Evolutionary conservation across 495 filamentous ascomycete species (phyloP), one percentile per base, ranked within the genome.

Genomic region (Cudoniella acicularis): DNA sequence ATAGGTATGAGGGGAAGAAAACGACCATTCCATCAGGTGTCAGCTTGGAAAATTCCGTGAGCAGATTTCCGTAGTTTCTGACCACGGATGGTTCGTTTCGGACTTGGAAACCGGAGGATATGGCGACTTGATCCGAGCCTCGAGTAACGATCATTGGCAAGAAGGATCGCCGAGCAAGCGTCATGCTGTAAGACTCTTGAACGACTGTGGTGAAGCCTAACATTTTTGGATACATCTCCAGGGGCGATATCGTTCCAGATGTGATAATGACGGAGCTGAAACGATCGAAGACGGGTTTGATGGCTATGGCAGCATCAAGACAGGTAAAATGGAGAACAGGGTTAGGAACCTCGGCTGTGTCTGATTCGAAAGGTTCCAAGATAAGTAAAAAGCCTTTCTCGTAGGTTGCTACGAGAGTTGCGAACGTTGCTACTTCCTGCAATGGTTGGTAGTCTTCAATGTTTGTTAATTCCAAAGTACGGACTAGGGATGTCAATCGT

Each of bases 211-310:
- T 79, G 73, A 99, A 99, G 45, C 87, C 88, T 10, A 99, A 84
- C 94, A 99, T 97, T 65, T 96, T 96, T 0, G 95, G 95, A 69
- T 98, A 99, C 92, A 99, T 98, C 70, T 99, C 95, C 3, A 99
- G 71, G 0, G 95, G 95, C 0, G 94, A 97, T 52, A 99, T 87
- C 2, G 95, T 99, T 18, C 95, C 95, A 0, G 95, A 98, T 3
- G 95, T 99, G 70, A 99, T 97, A 72, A 99, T 92, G 54, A 99
- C 95, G 6, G 95, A 97, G 67, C 86, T 88, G 71, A 99, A 99
- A 30, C 95, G 87, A 54, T 99, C 94, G 68, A 98, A 95, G 9
- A 99, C 92, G 1, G 95, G 95, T 66, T 92, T 96, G 71, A 99
- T 98, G 48, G 95, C 95, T 59, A 99, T 99, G 3, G 95, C 94